These are phyloP conservation scores for Cercospora sp. DNA, from an alignment of 2,329 filamentous ascomycete species.

Conservation along the genomic window DNA sequence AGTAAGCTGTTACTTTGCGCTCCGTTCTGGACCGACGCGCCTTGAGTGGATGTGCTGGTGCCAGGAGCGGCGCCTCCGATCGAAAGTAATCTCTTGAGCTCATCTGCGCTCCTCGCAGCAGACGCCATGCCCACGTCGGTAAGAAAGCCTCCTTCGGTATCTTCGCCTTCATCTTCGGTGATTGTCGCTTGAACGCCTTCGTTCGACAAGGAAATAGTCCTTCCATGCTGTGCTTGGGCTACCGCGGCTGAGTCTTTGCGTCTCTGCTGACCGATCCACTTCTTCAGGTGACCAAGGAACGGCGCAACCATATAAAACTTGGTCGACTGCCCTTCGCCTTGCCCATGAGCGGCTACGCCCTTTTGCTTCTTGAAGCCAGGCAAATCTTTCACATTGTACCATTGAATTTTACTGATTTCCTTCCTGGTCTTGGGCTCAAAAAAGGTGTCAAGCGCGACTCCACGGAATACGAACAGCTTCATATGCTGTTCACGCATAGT, in stretches of 20 bases:
- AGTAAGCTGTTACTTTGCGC: constrained; percentile 52
- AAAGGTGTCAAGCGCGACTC: constrained; percentile 79
- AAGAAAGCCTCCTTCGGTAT: constrained; percentile 20
- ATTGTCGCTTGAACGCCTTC: constrained; percentile 19
- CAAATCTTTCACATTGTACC: constrained; percentile 88
- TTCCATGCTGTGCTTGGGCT: constrained; percentile 20
- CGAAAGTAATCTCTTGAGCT: constrained; percentile 55
- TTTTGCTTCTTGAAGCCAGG: constrained; percentile 77
- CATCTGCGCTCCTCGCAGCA: constrained; percentile 34
- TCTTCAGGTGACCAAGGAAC: constrained; percentile 80
- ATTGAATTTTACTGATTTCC: constrained; percentile 95
- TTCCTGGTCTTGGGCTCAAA: constrained; percentile 92
- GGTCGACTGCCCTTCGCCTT: constrained; percentile 66
- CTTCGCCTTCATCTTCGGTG: constrained; percentile 28
- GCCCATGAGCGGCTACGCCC: constrained; percentile 59
- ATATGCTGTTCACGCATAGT: constrained; percentile 92
- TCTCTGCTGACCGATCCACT: constrained; percentile 85
- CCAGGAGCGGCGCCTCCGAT: constrained; percentile 37
- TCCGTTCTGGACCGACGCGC: constrained; percentile 28
- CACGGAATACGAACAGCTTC: constrained; percentile 85
- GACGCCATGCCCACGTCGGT: constrained; percentile 20
- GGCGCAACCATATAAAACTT: constrained; percentile 99
- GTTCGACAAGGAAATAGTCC: constrained; percentile 17
- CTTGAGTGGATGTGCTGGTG: constrained; percentile 36
- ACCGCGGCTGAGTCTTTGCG: constrained; percentile 58